These are phyloP conservation scores for Straminergon stramineum DNA, from an alignment of 225 moss, liverwort and hornwort genomes.

Conservation along the genomic window DNA sequence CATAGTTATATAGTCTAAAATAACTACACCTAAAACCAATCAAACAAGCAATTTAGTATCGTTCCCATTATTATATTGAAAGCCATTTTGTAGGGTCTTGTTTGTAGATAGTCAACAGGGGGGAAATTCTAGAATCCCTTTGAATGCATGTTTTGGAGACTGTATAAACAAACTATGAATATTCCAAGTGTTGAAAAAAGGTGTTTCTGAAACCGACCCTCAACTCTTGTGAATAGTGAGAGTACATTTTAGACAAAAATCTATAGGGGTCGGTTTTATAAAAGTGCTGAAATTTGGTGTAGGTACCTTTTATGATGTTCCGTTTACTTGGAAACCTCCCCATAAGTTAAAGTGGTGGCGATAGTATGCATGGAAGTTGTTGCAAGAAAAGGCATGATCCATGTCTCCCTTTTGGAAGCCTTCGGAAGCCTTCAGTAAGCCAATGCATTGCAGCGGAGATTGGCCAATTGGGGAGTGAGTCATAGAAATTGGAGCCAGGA, in stretches of 20 bases:
- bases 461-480: neutral
- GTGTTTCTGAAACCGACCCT: neutral
- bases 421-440: neutral
- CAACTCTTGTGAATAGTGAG: neutral
- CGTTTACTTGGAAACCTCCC: neutral
- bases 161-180: neutral
- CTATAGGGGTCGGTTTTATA: neutral
- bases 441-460: neutral
- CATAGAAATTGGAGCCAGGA: neutral
- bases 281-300: neutral
- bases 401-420: no score
- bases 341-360: neutral
- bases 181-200: neutral
- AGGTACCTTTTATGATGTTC: neutral
- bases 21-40: no score
- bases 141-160: fast-evolving
- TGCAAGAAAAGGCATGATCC: neutral
- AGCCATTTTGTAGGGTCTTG: fast-evolving
- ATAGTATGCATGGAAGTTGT: neutral
- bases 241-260: neutral
- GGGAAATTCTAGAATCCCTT: fast-evolving
- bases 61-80: no score
- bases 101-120: neutral
- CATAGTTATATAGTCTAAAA: no score
- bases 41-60: fast-evolving